phyloP scores from a whole-genome alignment of 2,329 filamentous ascomycete genomes.

The Podosphaera xanthii region DNA sequence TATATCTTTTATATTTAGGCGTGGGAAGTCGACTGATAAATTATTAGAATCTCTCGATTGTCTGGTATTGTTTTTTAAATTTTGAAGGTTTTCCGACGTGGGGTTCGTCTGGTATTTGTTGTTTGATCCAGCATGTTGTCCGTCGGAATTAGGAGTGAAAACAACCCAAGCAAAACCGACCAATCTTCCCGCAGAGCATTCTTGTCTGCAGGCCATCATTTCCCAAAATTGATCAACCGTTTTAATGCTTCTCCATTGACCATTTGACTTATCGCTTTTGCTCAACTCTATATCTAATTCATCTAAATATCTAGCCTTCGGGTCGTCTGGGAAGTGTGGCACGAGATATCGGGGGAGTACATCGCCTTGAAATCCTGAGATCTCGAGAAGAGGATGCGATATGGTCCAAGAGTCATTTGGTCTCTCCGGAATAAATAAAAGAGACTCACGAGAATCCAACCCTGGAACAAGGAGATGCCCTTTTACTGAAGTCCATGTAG shows the following conservation, averaged over 20 bases:
- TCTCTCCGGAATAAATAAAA: slow-evolving; percentile 47
- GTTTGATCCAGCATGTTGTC: background rate
- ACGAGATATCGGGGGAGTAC: slow-evolving; percentile 67
- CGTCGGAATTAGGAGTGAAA: slow-evolving; percentile 24
- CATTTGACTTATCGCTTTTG: slow-evolving; percentile 32
- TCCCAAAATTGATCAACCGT: slow-evolving; percentile 93
- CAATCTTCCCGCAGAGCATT: slow-evolving; percentile 77
- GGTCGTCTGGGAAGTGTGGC: slow-evolving; percentile 82
- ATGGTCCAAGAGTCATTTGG: slow-evolving; percentile 33
- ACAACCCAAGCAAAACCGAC: slow-evolving; percentile 93
- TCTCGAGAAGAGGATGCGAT: slow-evolving; percentile 43
- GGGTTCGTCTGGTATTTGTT: background rate
- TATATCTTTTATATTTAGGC: background rate
- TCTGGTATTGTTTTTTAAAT: background rate
- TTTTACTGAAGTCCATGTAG: slow-evolving; percentile 27
- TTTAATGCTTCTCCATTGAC: slow-evolving; percentile 63
- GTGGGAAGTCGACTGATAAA: background rate
- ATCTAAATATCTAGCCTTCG: slow-evolving; percentile 70
- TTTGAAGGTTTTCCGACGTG: no score
- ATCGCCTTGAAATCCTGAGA: slow-evolving; percentile 38
- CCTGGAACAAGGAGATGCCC: slow-evolving; percentile 78
- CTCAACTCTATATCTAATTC: slow-evolving; percentile 71
- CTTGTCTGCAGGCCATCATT: slow-evolving; percentile 88
- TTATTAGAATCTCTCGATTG: background rate
- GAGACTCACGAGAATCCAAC: slow-evolving; percentile 57